These are phyloP conservation scores for Hymenotorrendiella dingleyae DNA, from an alignment of 2,329 filamentous ascomycete species.

Conservation along the genomic window DNA sequence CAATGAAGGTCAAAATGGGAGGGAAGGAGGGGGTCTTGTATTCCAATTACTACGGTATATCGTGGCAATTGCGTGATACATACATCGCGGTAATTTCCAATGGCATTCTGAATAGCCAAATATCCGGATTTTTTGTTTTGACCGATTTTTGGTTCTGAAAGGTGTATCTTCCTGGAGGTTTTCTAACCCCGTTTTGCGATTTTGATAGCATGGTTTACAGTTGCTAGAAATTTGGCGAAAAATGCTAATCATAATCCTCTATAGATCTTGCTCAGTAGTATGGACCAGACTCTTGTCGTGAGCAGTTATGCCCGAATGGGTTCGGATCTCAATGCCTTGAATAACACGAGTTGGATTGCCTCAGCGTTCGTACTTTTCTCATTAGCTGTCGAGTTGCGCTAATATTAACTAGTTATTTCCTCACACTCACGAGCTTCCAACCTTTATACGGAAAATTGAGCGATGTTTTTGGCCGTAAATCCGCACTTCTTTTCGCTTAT, in stretches of 20 bases:
- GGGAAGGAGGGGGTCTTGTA: too few relatives aligned
- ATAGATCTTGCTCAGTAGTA: conserved; percentile 65
- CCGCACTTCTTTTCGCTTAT: conserved; percentile 59
- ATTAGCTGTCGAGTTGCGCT: conserved; percentile 2
- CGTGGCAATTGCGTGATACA: too few relatives aligned
- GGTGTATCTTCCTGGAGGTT: neutral
- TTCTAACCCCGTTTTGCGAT: neutral
- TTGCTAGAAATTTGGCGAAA: neutral
- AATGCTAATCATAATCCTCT: neutral
- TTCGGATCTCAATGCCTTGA: conserved; percentile 67
- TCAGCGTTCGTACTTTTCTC: conserved; percentile 35
- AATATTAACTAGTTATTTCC: conserved; percentile 48
- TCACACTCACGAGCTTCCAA: conserved; percentile 70
- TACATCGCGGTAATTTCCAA: too few relatives aligned
- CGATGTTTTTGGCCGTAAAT: conserved; percentile 66
- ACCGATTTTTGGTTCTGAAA: neutral
- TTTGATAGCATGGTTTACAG: neutral
- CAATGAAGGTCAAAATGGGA: too few relatives aligned
- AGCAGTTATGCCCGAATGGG: conserved; percentile 75
- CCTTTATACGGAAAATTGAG: conserved; percentile 67
- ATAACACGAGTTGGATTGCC: conserved; percentile 71
- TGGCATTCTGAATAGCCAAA: too few relatives aligned
- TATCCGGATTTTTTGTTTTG: neutral
- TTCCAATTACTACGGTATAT: too few relatives aligned
- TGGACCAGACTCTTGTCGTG: conserved; percentile 73